phyloP scores from a whole-genome alignment of 2,329 filamentous ascomycete species.

The Colletotrichum horii region DNA sequence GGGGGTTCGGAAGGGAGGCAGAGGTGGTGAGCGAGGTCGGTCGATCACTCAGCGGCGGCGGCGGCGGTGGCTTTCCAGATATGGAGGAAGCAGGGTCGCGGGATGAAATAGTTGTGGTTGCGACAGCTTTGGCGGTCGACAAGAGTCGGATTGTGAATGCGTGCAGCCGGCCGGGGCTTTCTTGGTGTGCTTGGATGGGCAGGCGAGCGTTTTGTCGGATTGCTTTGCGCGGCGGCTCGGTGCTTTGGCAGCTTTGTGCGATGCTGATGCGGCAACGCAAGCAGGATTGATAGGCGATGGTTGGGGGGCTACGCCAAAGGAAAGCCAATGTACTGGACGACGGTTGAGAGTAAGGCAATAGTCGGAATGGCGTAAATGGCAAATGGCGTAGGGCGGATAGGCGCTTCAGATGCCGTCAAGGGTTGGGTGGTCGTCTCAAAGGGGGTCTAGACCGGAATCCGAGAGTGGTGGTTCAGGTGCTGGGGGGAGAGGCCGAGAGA shows the following conservation, averaged over 20 bases:
- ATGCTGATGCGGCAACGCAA: background rate
- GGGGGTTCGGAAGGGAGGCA: background rate
- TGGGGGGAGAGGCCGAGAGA: background rate
- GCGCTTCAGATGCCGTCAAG: background rate
- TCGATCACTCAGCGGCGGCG: background rate
- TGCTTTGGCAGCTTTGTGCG: background rate
- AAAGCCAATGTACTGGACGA: background rate
- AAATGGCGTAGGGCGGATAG: background rate
- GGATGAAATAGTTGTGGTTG: background rate
- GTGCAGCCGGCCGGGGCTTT: conserved; percentile 3
- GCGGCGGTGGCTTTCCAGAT: background rate
- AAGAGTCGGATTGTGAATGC: background rate
- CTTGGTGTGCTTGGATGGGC: background rate
- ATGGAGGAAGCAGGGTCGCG: background rate
- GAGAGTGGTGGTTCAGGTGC: background rate
- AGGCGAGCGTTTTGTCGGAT: background rate
- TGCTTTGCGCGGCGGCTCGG: background rate
- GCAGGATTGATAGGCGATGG: background rate
- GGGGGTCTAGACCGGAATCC: background rate
- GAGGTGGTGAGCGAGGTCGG: background rate
- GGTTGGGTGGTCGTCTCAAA: background rate
- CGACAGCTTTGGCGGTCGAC: background rate
- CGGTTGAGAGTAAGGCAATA: background rate
- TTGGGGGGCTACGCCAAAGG: background rate
- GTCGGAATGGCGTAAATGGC: background rate